A percentile compares a stretch with the other conserved stretches of the same genome.
These are phyloP conservation scores for Suillus hirtellus DNA, from an alignment of 768 basidiomycete species.

Conservation along the genomic window DNA sequence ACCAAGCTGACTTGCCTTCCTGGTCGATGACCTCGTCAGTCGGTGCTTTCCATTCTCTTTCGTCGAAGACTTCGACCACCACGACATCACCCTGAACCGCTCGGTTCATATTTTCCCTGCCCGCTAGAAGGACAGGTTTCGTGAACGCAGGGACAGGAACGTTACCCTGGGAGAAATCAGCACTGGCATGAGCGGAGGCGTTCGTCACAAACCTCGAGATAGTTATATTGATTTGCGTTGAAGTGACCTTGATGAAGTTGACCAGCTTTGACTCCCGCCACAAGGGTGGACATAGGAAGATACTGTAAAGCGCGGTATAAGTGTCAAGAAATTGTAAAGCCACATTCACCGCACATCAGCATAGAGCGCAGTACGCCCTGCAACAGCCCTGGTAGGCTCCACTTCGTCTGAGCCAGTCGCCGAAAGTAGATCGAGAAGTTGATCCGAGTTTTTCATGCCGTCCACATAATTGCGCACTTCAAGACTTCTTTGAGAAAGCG, in stretches of 20 bases:
- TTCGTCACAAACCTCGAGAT: slow-evolving; percentile 67
- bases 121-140: slow-evolving; percentile 82
- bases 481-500: slow-evolving; percentile 4
- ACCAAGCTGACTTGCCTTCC: slow-evolving; percentile 56
- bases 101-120: slow-evolving; percentile 93
- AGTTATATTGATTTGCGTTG: slow-evolving; percentile 94
- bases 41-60: slow-evolving; percentile 90
- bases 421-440: slow-evolving; percentile 82
- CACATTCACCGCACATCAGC: slow-evolving; percentile 54
- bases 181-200: background rate
- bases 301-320: slow-evolving; percentile 52
- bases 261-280: slow-evolving; percentile 84
- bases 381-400: slow-evolving; percentile 58
- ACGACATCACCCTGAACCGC: slow-evolving; percentile 93
- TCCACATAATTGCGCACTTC: slow-evolving; percentile 82
- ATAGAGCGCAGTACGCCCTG: slow-evolving; percentile 64
- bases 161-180: slow-evolving; percentile 55
- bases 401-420: slow-evolving; percentile 61
- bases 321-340: background rate
- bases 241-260: slow-evolving; percentile 91
- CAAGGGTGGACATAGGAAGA: slow-evolving; percentile 64
- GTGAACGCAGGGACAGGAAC: slow-evolving; percentile 72
- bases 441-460: slow-evolving; percentile 59
- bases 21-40: slow-evolving; percentile 93
- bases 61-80: slow-evolving; percentile 82